Conservation (phyloP, 75 land plant species). For the Adiantum capillusveneris region DNA sequence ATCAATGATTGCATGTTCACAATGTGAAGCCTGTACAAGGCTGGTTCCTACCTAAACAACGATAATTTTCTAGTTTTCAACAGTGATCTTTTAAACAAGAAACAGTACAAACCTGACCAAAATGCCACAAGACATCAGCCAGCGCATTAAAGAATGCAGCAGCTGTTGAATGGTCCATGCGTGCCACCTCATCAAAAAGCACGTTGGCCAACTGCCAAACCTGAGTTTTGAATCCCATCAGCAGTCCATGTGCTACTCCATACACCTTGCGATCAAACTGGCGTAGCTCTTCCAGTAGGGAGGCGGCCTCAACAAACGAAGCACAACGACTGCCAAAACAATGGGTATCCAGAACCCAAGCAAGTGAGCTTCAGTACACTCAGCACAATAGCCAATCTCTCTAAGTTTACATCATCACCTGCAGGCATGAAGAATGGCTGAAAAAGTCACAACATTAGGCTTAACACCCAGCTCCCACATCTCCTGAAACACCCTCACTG, state of each 20-base stretch:
- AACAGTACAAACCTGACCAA: slow-evolving; percentile 49
- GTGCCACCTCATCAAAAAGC: slow-evolving; percentile 79
- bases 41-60: slow-evolving; percentile 93
- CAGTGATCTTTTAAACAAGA: slow-evolving; percentile 89
- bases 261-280: background rate
- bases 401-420: slow-evolving; percentile 35
- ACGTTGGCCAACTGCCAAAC: slow-evolving; percentile 66
- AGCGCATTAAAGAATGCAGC: slow-evolving; percentile 43
- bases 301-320: slow-evolving; percentile 84
- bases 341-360: background rate
- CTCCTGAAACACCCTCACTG: slow-evolving; percentile 67
- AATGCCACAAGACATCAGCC: slow-evolving; percentile 35
- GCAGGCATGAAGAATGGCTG: slow-evolving; percentile 97
- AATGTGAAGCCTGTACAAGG: background rate
- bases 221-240: slow-evolving; percentile 32
- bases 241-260: slow-evolving; percentile 25
- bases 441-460: slow-evolving; percentile 96
- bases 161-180: slow-evolving; percentile 54
- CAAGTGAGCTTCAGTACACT: background rate
- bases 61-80: slow-evolving; percentile 93
- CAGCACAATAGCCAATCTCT: background rate
- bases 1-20: background rate
- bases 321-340: slow-evolving; percentile 70
- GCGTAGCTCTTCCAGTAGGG: slow-evolving; percentile 51
- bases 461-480: slow-evolving; percentile 75